Conservation (phyloP, 306 rosid species). For the Lagenaria siceraria region DNA sequence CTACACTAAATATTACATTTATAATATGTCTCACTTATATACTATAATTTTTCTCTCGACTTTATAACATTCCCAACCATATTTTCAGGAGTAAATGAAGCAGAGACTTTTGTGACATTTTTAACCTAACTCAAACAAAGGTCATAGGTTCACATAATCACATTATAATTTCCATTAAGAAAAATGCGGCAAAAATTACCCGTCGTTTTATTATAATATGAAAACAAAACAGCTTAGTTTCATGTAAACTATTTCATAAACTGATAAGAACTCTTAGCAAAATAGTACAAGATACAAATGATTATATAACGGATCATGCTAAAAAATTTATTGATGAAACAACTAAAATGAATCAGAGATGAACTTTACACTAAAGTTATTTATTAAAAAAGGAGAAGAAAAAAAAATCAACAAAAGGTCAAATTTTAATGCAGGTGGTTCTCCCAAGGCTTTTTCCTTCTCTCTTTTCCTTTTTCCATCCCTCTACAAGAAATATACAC, state of each 20-base stretch:
- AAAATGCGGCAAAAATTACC: neutral
- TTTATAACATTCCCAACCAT: no score
- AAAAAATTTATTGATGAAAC: neutral
- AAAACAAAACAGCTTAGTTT: neutral
- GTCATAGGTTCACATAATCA: neutral
- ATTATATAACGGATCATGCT: neutral
- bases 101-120: neutral
- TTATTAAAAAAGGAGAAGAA: neutral
- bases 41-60: no score
- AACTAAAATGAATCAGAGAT: neutral
- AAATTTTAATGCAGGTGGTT: constrained; percentile 16
- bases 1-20: no score
- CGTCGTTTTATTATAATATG: neutral
- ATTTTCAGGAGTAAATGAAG: neutral
- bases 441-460: constrained; percentile 14
- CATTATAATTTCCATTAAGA: neutral
- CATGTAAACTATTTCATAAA: neutral
- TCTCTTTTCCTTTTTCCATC: constrained; percentile 12
- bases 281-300: neutral
- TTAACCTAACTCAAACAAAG: neutral
- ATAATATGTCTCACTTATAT: no score
- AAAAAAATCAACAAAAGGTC: neutral
- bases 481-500: constrained; percentile 50
- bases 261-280: neutral
- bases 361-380: constrained; percentile 7